phyloP scores from a whole-genome alignment of 768 basidiomycete species.

The Clitopilus passeckerianus region DNA sequence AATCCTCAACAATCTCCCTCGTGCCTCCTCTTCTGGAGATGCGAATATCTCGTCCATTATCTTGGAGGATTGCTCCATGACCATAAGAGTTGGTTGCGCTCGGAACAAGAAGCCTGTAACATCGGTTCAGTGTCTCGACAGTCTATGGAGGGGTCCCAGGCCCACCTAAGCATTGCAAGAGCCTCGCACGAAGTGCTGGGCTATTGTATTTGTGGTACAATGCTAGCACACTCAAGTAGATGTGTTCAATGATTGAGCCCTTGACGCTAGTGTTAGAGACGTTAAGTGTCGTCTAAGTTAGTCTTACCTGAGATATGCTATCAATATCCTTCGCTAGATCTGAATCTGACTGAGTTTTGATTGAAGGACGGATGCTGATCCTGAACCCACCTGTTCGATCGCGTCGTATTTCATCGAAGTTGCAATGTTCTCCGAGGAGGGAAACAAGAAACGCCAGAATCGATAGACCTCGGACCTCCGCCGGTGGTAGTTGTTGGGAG shows the following conservation, averaged over 20 bases:
- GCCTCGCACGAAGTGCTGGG: constrained; percentile 55
- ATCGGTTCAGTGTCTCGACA: constrained; percentile 1
- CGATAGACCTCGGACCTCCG: constrained; percentile 51
- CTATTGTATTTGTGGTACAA: constrained; percentile 68
- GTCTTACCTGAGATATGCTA: constrained; percentile 47
- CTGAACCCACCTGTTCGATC: constrained; percentile 52
- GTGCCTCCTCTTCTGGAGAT: constrained; percentile 66
- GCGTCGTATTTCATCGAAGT: constrained; percentile 72
- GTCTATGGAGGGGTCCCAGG: not conserved
- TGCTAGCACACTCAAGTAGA: constrained; percentile 67
- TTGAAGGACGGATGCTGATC: not conserved
- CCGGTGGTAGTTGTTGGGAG: constrained; percentile 32
- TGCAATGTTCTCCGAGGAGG: constrained; percentile 82
- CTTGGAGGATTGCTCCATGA: constrained; percentile 64
- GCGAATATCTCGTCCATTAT: constrained; percentile 91
- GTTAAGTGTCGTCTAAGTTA: not conserved
- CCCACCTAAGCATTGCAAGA: constrained; percentile 83
- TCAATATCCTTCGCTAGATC: constrained; percentile 55
- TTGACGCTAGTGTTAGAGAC: constrained; percentile 18
- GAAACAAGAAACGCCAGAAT: constrained; percentile 83
- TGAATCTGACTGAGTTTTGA: constrained; percentile 14
- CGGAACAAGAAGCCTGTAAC: constrained; percentile 82
- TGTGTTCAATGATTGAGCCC: constrained; percentile 77
- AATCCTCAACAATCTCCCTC: constrained; percentile 73
- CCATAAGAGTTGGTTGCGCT: constrained; percentile 89